A percentile compares a stretch with the other conserved stretches of the same genome.
phyloP scores from a whole-genome alignment of 2,329 filamentous ascomycete genomes.

The Ophiocordyceps camponoti-rufipedis region DNA sequence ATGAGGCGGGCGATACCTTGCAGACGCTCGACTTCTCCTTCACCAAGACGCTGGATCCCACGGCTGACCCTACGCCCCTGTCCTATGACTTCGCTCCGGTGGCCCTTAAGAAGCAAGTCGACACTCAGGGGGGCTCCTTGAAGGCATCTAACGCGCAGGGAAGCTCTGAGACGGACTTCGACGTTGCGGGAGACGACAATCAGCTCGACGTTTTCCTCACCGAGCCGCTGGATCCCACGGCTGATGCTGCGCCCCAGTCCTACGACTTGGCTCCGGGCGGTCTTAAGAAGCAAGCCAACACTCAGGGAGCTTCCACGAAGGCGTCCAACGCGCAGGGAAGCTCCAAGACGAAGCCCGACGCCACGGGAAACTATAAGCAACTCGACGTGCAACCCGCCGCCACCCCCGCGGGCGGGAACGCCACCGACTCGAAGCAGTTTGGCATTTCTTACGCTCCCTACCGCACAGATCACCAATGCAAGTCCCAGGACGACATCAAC shows the following conservation, averaged over 20 bases:
- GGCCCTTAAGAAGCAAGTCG: too few relatives aligned
- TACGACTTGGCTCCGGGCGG: too few relatives aligned
- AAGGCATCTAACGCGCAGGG: too few relatives aligned
- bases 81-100: too few relatives aligned
- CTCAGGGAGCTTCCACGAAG: too few relatives aligned
- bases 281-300: too few relatives aligned
- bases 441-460: conserved; percentile 32
- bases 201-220: not conserved
- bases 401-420: not conserved
- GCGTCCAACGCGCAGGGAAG: too few relatives aligned
- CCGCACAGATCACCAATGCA: conserved; percentile 41
- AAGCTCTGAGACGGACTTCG: too few relatives aligned
- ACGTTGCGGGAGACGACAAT: not conserved
- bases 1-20: not conserved
- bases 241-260: too few relatives aligned
- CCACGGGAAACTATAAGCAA: not conserved
- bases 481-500: conserved; percentile 41
- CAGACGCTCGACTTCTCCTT: not conserved
- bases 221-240: not conserved
- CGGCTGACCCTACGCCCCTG: too few relatives aligned
- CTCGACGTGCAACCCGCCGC: not conserved
- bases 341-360: too few relatives aligned
- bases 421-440: conserved; percentile 4
- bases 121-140: too few relatives aligned
- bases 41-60: not conserved